Evolutionary conservation across 2,329 filamentous ascomycete species (phyloP), one percentile per base, ranked within the genome.

Genomic region (Rosellinia necatrix): DNA sequence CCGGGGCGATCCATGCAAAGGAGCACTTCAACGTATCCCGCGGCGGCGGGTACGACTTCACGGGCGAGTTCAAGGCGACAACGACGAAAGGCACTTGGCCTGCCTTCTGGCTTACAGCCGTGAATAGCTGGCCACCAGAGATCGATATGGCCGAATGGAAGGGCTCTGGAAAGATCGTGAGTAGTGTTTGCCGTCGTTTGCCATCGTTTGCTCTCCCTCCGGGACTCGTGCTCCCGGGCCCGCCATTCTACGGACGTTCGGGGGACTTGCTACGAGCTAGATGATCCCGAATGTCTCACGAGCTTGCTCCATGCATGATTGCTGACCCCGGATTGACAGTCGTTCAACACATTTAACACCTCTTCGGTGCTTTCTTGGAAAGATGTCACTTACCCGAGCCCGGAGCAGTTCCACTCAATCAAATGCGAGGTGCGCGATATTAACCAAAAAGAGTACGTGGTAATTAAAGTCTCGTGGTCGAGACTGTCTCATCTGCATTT

Each of bases 121-220:
- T 80, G 0, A 66, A 80, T 40, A 73, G 75, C 0, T 85, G 82
- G 82, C 82, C 81, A 13, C 82, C 82, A 0, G 82, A 84, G 74
- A 77, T 85, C 52, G 82, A 85, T 64, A 75, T 85, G 69, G 81
- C 81, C 1, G 82, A 85, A 68, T 85, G 82, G 82, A 85, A 84
- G 65, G 82, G 82, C n/a, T 74, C 68, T 29, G 81, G 80, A 13
- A 78, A 81, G 64, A 79, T 83, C 56, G 57, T 60, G 29, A 60
- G 57, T n/a, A 15, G 15, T 5, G 13, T 38, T n/a, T 12, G 7
- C 8, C 2, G 8, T 24, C 17, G 15, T 13, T 22, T n/a, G 3
- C 6, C 34, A 19, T 15, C 6, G 17, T 17, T 6, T 19, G 13
- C 34, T 19, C 12, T n/a, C 13, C 32, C 7, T 35, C 32, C 32